Percentiles rank a stretch among this genome's conserved stretches.
Evolutionary conservation across 2,329 filamentous ascomycete species (phyloP).

Genomic region (Hyphodiscus sp.): DNA sequence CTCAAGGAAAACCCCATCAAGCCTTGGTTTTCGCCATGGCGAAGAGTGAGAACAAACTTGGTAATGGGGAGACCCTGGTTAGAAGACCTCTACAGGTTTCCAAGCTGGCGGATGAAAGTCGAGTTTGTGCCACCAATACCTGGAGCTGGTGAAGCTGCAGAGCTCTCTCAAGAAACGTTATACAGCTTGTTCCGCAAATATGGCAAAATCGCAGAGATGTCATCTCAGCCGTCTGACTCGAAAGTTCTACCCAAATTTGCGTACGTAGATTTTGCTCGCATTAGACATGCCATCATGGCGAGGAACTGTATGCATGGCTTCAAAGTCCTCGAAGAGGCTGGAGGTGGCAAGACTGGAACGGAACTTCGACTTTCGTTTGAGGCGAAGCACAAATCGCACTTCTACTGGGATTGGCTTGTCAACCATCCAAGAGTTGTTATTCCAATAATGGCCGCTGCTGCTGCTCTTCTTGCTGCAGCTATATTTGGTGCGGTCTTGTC

Average conservation of each 20-base stretch:
- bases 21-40: constrained; percentile 86
- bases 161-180: constrained; percentile 78
- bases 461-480: constrained; percentile 77
- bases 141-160: constrained; percentile 59
- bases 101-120: constrained; percentile 67
- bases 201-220: constrained; percentile 84
- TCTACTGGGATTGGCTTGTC: constrained; percentile 81
- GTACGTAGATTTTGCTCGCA: constrained; percentile 66
- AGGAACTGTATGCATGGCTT: constrained; percentile 74
- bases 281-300: constrained; percentile 33
- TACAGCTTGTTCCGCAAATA: constrained; percentile 86
- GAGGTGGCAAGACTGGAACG: constrained; percentile 71
- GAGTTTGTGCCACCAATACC: constrained; percentile 74
- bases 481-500: constrained; percentile 48
- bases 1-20: constrained; percentile 66
- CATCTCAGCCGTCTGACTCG: constrained; percentile 74
- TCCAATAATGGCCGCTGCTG: constrained; percentile 70
- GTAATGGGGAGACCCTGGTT: constrained; percentile 88
- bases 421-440: constrained; percentile 85
- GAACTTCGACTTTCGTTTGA: constrained; percentile 79
- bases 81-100: constrained; percentile 82
- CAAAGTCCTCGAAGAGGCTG: constrained; percentile 58
- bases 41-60: constrained; percentile 60
- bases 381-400: constrained; percentile 66
- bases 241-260: constrained; percentile 79